Conservation (phyloP, 495 filamentous ascomycete species). For the Tetracladium marchalianum region DNA sequence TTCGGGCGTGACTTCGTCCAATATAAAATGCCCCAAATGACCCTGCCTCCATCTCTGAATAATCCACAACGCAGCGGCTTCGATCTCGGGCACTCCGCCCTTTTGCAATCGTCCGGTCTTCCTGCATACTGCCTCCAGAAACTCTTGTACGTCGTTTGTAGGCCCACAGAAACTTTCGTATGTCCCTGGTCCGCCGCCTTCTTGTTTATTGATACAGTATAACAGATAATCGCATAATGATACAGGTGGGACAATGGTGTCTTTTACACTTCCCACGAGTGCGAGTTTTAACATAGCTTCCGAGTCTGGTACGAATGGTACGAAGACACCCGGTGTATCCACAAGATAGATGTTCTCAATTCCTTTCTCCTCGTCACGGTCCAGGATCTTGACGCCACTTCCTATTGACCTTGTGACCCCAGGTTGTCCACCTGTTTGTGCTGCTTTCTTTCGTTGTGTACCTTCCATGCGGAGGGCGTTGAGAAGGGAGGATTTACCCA, state of each 20-base stretch:
- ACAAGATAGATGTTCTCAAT: conserved; percentile 32
- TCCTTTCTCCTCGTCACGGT: conserved; percentile 20
- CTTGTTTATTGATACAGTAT: conserved; percentile 60
- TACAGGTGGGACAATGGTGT: conserved; percentile 64
- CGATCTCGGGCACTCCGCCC: conserved; percentile 61
- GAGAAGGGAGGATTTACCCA: conserved; percentile 83
- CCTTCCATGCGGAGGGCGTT: conserved; percentile 71
- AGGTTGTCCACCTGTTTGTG: conserved; percentile 74
- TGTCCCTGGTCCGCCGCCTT: conserved; percentile 6
- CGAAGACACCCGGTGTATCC: conserved; percentile 72
- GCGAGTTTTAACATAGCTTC: conserved; percentile 90
- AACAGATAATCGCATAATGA: conserved; percentile 84
- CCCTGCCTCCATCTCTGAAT: conserved; percentile 79
- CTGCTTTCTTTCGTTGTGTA: conserved; percentile 56
- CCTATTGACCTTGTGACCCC: conserved; percentile 82
- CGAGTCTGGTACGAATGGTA: conserved; percentile 76
- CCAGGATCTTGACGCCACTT: conserved; percentile 67
- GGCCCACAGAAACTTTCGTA: conserved; percentile 60
- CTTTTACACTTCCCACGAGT: conserved; percentile 83
- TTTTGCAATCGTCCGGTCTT: conserved; percentile 69
- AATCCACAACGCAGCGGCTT: conserved; percentile 71
- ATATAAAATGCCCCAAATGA: conserved; percentile 60
- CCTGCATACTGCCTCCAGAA: conserved; percentile 57
- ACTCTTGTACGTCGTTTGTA: conserved; percentile 69
- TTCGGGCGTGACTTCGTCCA: conserved; percentile 66